A percentile compares a stretch with the other conserved stretches of the same genome.
These are phyloP conservation scores for Paramecium sexaurelia DNA, from an alignment of 73 alveolate species.

Conservation along the genomic window DNA sequence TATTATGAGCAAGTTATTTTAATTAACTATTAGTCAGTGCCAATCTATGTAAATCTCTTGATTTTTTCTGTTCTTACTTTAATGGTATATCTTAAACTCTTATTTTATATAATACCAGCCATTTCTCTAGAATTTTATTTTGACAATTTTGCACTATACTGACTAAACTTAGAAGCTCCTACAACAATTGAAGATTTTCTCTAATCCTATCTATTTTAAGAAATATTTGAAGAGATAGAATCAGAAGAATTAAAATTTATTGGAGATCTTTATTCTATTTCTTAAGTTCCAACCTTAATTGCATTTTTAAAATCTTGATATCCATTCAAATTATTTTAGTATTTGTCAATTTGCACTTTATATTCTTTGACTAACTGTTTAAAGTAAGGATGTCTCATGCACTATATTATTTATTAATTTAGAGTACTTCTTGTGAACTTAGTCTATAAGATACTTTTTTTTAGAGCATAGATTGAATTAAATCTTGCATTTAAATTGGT, in stretches of 20 bases:
- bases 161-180: slow-evolving; percentile 24
- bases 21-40: slow-evolving; percentile 18
- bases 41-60: slow-evolving; percentile 22
- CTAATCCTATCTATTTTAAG: background rate
- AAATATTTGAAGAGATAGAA: slow-evolving; percentile 29
- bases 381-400: slow-evolving; percentile 37
- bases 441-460: slow-evolving; percentile 20
- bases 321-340: background rate
- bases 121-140: background rate
- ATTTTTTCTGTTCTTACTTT: background rate
- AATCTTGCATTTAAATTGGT: background rate
- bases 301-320: background rate
- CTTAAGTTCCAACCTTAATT: background rate
- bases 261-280: slow-evolving; percentile 3
- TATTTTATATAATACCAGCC: background rate
- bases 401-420: background rate
- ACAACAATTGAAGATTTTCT: background rate
- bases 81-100: background rate
- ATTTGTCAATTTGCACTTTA: background rate
- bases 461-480: background rate
- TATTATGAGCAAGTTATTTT: background rate
- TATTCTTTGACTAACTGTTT: slow-evolving; percentile 22
- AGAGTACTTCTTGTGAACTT: background rate
- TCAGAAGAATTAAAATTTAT: background rate
- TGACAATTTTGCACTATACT: slow-evolving; percentile 28